A percentile compares a stretch with the other conserved stretches of the same genome.
These are phyloP conservation scores for Pseudocercospora vitis DNA, from an alignment of 2,329 filamentous ascomycete genomes.

Conservation along the genomic window DNA sequence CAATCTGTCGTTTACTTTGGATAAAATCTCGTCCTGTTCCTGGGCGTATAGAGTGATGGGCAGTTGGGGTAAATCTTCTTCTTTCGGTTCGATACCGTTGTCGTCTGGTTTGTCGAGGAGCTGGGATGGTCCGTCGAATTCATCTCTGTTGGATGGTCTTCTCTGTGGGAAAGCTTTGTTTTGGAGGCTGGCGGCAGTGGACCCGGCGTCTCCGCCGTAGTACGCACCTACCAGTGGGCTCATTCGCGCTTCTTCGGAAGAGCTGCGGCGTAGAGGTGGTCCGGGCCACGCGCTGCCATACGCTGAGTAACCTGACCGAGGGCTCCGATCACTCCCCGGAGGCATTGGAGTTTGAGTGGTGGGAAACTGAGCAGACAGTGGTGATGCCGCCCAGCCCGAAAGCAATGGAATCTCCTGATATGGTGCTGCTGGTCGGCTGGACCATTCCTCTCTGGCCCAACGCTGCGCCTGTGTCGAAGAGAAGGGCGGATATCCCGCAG, in stretches of 20 bases:
- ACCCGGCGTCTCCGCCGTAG: conserved; percentile 29
- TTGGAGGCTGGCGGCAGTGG: conserved; percentile 28
- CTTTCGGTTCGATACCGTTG: conserved; percentile 71
- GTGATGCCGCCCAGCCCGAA: conserved; percentile 34
- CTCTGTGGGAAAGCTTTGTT: conserved; percentile 51
- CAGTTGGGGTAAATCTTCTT: conserved; percentile 76
- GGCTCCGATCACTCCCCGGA: conserved; percentile 26
- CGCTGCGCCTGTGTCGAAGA: conserved; percentile 28
- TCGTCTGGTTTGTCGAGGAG: conserved; percentile 71
- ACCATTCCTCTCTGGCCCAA: conserved; percentile 34
- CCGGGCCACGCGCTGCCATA: conserved; percentile 31
- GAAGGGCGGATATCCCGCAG: conserved; percentile 27
- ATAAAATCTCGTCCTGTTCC: conserved; percentile 80
- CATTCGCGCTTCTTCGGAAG: conserved; percentile 34
- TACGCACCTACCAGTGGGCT: conserved; percentile 24
- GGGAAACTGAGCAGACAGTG: conserved; percentile 29
- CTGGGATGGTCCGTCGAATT: conserved; percentile 86
- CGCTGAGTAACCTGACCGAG: conserved; percentile 29
- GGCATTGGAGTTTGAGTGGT: conserved; percentile 29
- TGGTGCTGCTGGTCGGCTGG: conserved; percentile 27
- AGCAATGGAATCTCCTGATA: conserved; percentile 28
- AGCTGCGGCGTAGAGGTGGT: conserved; percentile 32
- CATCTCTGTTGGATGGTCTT: conserved; percentile 77
- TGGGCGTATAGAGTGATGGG: conserved; percentile 79
- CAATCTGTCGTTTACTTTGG: conserved; percentile 78